Base-by-base conservation (phyloP, 2,329 filamentous ascomycete genomes). In the Aspergillus sp. region DNA sequence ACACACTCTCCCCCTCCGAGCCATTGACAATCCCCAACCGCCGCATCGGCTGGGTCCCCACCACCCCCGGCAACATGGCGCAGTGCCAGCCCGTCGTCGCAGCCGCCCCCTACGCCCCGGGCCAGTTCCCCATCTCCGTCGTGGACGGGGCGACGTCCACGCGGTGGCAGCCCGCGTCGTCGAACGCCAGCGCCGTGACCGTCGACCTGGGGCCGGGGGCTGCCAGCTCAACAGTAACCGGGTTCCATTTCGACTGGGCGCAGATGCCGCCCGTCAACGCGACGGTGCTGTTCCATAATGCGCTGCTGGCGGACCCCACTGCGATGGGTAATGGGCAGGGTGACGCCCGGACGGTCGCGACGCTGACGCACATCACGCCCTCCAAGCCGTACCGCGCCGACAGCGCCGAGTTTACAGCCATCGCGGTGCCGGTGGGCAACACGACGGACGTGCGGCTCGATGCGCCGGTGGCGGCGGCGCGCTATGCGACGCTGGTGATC, bases 91-190 rank as follows among this genome's bases (percentile, higher is more conserved):
- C 83, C 1, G 79, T 80, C 0, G 14, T 82, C 80, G 1, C 65
- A 72, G 0, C n/a, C n/a, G 66, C 78, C 36, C 63, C 67, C 2
- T 82, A 79, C 62, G 71, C 78, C 21, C 81, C 84, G 0, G 88
- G 87, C 13, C 88, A 90, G 67, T 88, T 89, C 71, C 86, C 87
- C 1, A 75, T 87, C 48, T 78, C 81, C 0, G 85, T 84, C 2
- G 79, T 87, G 47, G 87, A 89, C 60, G 87, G 87, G 48, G 84
- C 84, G 2, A 75, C 81, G 4, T 81, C 81, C 16, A 89, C 86
- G 0, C 82, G 81, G 58, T 89, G 86, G 86, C 85, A 88, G 62
- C 85, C 86, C 0, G 63, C 71, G 2, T 64, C 79, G 1, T 81
- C 82, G 46, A 70, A 68, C 0, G 74, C 78, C 4, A 76, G 80